Base-by-base conservation (phyloP, 768 basidiomycete species). In the button mushroom (Agaricus bisporus) region DNA sequence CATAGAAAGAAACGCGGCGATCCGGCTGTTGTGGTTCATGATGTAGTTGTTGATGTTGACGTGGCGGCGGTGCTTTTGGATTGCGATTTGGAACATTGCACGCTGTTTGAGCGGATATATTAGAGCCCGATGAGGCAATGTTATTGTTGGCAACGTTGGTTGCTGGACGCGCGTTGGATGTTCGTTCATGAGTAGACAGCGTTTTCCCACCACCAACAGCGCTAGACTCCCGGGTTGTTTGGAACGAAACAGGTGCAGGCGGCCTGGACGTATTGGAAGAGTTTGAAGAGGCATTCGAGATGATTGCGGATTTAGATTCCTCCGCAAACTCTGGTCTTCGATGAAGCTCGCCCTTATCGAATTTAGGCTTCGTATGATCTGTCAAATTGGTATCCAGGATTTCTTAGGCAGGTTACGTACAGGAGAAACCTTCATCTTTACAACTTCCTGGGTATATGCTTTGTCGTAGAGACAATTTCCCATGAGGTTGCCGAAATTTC, bases 391-490 rank as follows among this genome's bases (percentile, higher is more conserved):
- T 25, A 28, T 38, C 28, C 57, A 38, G 15, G 6, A 15, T 42
- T 15, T 25, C 5, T 32, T 42, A n/a, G 12, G 46, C 20, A n/a
- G 43, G 29, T 22, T 38, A 79, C 87, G 54, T 61, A 95, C 94
- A 3, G 83, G 82, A 28, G 80, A 79, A 0, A 91, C 83, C 65
- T 91, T 95, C 59, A 98, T 86, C 70, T 95, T 95, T 38, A 80
- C 72, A 8, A 99, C 75, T 63, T 95, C 88, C 45, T 86, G 79
- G 0, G 89, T 79, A 66, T 92, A 98, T 5, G 78, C 68, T 70
- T 95, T 97, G 72, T 98, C 97, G 62, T 98, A 98, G n/a, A 98
- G 70, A 68, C 97, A 99, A 62, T 97, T 95, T 1, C 97, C 97
- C 14, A 98, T 75, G 2, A 98, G 73, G 65, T 95, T 97, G 38